Conservation (phyloP, 2,329 filamentous ascomycete genomes). For the Fusarium sp. region DNA sequence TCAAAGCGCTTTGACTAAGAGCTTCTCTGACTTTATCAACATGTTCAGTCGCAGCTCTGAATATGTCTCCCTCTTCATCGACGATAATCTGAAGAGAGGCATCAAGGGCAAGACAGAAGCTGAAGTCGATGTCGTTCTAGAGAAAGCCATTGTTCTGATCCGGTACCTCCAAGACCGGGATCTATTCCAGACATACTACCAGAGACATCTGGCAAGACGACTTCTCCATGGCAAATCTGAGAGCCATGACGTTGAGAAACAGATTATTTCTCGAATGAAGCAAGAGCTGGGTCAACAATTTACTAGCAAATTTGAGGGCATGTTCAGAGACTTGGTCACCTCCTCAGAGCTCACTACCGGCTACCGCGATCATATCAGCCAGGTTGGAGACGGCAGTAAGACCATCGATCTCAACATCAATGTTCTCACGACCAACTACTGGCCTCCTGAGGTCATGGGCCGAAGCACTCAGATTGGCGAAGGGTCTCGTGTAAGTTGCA, state of each 20-base stretch:
- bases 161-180: conserved; percentile 93
- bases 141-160: conserved; percentile 88
- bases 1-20: too few species aligned
- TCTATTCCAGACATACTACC: conserved; percentile 96
- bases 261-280: conserved; percentile 98
- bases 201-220: conserved; percentile 91
- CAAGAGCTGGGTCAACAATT: conserved; percentile 94
- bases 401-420: conserved; percentile 82
- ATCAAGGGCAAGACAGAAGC: conserved; percentile 91
- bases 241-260: conserved; percentile 90
- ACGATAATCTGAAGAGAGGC: conserved; percentile 93
- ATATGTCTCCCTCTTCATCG: conserved; percentile 94
- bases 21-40: conserved; percentile 94
- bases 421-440: conserved; percentile 91
- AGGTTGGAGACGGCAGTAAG: conserved; percentile 57
- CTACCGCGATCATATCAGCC: conserved; percentile 74
- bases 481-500: conserved; percentile 60
- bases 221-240: conserved; percentile 89
- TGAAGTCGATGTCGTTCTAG: conserved; percentile 84
- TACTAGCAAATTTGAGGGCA: conserved; percentile 90
- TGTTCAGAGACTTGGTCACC: conserved; percentile 96
- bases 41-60: conserved; percentile 85
- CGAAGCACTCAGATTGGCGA: conserved; percentile 61
- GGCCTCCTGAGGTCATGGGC: conserved; percentile 91
- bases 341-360: conserved; percentile 82